These are phyloP conservation scores for Zymoseptoria passerinii DNA, from an alignment of 2,329 filamentous ascomycete genomes.

Conservation along the genomic window DNA sequence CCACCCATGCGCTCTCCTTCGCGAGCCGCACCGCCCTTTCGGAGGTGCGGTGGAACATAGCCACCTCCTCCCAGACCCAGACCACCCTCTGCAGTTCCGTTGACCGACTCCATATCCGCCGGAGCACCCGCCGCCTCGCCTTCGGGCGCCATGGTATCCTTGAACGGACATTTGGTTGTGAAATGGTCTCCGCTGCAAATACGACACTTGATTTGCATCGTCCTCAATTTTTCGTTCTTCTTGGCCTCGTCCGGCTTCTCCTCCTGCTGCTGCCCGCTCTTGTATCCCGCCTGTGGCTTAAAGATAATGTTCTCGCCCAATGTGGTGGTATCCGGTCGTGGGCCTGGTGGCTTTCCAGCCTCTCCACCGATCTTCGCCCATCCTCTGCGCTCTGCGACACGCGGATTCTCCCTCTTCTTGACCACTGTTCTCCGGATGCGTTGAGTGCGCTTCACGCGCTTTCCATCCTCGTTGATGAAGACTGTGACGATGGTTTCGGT, in stretches of 20 bases:
- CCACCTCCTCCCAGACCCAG: slow-evolving; percentile 63
- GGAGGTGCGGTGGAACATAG: slow-evolving; percentile 90
- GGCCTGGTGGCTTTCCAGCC: slow-evolving; percentile 74
- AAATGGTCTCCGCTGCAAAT: slow-evolving; percentile 99
- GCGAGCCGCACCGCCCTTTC: slow-evolving; percentile 57
- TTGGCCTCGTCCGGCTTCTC: slow-evolving; percentile 59
- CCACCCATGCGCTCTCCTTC: slow-evolving; percentile 78
- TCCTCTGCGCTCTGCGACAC: slow-evolving; percentile 85
- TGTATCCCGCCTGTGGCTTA: slow-evolving; percentile 88
- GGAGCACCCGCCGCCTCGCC: slow-evolving; percentile 38
- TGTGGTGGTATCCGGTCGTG: slow-evolving; percentile 79
- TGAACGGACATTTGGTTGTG: slow-evolving; percentile 97
- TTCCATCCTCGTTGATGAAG: slow-evolving; percentile 82
- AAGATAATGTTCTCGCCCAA: slow-evolving; percentile 98
- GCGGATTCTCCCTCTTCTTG: slow-evolving; percentile 92
- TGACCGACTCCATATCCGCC: slow-evolving; percentile 41
- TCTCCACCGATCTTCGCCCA: slow-evolving; percentile 92
- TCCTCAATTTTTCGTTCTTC: slow-evolving; percentile 67
- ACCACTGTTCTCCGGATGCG: slow-evolving; percentile 87
- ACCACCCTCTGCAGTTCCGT: slow-evolving; percentile 39
- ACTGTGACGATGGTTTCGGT: slow-evolving; percentile 92
- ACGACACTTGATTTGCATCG: slow-evolving; percentile 99
- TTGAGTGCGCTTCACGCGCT: slow-evolving; percentile 95
- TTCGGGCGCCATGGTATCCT: slow-evolving; percentile 95
- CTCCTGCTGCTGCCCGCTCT: slow-evolving; percentile 76